phyloP scores from a whole-genome alignment of 2,329 filamentous ascomycete genomes.

The Fusarium bulbicola region DNA sequence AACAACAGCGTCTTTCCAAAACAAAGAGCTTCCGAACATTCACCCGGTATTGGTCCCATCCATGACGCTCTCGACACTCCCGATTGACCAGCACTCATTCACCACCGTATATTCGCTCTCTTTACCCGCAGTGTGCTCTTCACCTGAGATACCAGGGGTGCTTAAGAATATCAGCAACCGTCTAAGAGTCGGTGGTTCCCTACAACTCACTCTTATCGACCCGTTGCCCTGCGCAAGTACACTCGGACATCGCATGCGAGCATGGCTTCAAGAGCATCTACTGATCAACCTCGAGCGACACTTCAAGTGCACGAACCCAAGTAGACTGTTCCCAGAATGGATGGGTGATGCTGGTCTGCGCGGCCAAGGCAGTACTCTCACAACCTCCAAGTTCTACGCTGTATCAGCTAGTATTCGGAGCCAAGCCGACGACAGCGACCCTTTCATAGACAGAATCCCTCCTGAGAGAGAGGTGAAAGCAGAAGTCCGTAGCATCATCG shows the following conservation, averaged over 20 bases:
- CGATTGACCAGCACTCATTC: slow-evolving; percentile 55
- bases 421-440: slow-evolving; percentile 35
- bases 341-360: slow-evolving; percentile 64
- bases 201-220: slow-evolving; percentile 71
- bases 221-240: slow-evolving; percentile 65
- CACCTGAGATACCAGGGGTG: slow-evolving; percentile 64
- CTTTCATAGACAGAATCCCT: slow-evolving; percentile 29
- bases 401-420: slow-evolving; percentile 46
- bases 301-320: slow-evolving; percentile 69
- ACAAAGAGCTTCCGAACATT: slow-evolving; percentile 51
- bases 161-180: slow-evolving; percentile 66
- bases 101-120: slow-evolving; percentile 61
- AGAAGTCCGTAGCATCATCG: slow-evolving; percentile 62
- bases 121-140: slow-evolving; percentile 65
- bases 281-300: slow-evolving; percentile 66
- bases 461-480: slow-evolving; percentile 49
- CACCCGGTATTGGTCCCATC: slow-evolving; percentile 52
- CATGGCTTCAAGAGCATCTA: slow-evolving; percentile 71
- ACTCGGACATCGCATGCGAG: slow-evolving; percentile 64
- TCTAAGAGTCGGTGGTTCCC: slow-evolving; percentile 62
- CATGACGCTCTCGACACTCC: slow-evolving; percentile 47
- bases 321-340: slow-evolving; percentile 66
- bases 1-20: slow-evolving; percentile 53
- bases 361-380: slow-evolving; percentile 57
- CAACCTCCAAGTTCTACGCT: slow-evolving; percentile 60